Base-by-base conservation (phyloP, 192 early-diverging fungal genomes). In the Entomortierella parvispora region DNA sequence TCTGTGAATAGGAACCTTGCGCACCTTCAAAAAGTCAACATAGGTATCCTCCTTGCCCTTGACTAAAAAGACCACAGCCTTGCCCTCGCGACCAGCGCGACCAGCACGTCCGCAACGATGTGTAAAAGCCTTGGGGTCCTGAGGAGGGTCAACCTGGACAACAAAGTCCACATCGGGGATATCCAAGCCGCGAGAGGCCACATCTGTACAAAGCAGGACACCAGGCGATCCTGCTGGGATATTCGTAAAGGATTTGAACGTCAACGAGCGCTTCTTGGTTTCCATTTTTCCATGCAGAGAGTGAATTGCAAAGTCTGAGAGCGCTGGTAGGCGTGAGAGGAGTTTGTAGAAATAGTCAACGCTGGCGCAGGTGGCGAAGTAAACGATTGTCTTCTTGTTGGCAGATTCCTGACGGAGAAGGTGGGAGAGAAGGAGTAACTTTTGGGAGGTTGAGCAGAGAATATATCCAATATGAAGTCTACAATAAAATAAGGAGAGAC, bases 41-140 rank as follows among this genome's bases (percentile, higher is more conserved):
- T 97, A 99, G 1, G 93, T 88, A 56, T 96, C 96, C 70, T 99
- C 97, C 12, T 88, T 81, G n/a, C 91, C 92, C 23, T 80, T 81
- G 17, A 83, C 87, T 43, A 99, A 80, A 48, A 97, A 92, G 20
- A 99, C 91, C 1, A 94, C 85, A 9, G 96, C 96, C 46, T 88
- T 89, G 11, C 97, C 97, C 25, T 86, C 81, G 14, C 92, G 86
- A 2, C 97, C 97, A 22, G 93, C 90, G 26, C 97, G 81, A 12
- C 93, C 97, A 1, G 96, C 96, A 55, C 97, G 89, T 10, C 97
- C 97, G 71, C 95, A 97, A 4, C 97, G 86, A 82, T 99, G 97
- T 1, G 95, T 85, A 80, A 99, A 99, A 9, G 90, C 88, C 82
- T 97, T 97, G 6, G 96, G 96, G 60, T 99, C 96, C 57, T 95